A percentile compares a stretch with the other conserved stretches of the same genome.
Evolutionary conservation across 2,329 filamentous ascomycete species (phyloP).

Genomic region (Chaetomiaceae sp.): DNA sequence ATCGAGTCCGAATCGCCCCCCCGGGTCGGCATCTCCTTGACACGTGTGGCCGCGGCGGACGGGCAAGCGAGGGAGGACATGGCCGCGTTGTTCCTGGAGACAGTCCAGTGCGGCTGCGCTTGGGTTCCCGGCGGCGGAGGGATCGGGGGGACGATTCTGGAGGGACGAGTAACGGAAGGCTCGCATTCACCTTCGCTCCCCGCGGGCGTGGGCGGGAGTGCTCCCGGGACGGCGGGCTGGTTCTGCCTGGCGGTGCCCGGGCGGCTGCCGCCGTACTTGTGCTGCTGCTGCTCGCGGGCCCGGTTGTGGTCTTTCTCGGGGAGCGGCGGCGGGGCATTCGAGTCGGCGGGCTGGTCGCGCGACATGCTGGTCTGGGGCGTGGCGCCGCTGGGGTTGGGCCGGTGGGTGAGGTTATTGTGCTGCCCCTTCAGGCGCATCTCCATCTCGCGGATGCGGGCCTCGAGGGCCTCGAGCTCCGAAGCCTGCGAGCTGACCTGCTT

Average conservation of each 20-base stretch:
- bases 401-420: background rate
- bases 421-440: conserved; percentile 65
- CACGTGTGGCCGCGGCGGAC: conserved; percentile 7
- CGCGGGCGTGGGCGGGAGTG: conserved; percentile 56
- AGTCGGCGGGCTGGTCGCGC: conserved; percentile 25
- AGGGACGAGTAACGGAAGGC: conserved; percentile 33
- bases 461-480: conserved; percentile 78
- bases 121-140: conserved; percentile 6
- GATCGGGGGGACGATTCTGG: conserved; percentile 9
- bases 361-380: no score
- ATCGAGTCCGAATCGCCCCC: conserved; percentile 21
- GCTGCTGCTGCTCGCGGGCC: conserved; percentile 22
- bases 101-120: conserved; percentile 7
- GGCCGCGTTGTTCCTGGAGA: background rate
- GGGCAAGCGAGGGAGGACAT: background rate
- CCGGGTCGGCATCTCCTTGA: background rate
- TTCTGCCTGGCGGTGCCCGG: conserved; percentile 49
- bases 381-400: conserved; percentile 25
- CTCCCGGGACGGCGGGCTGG: conserved; percentile 49
- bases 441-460: conserved; percentile 77
- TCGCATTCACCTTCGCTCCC: conserved; percentile 58
- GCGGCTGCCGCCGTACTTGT: conserved; percentile 43
- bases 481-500: conserved; percentile 68
- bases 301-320: conserved; percentile 29
- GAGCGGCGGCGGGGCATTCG: conserved; percentile 21